Conservation (phyloP, 2,329 filamentous ascomycete genomes). For the Penicillium sp. region DNA sequence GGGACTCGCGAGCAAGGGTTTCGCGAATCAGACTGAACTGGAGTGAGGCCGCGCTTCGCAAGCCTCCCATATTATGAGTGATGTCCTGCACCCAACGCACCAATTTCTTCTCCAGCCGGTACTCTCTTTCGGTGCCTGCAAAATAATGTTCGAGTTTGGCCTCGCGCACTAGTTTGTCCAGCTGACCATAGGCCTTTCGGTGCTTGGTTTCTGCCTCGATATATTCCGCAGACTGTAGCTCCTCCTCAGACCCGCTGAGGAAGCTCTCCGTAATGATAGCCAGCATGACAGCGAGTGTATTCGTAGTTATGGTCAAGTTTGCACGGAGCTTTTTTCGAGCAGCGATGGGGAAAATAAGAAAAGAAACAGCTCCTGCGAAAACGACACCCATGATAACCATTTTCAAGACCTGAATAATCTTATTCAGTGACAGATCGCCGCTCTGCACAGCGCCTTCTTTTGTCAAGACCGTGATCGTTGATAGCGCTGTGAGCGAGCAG, state of each 20-base stretch:
- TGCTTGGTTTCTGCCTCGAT: constrained; percentile 63
- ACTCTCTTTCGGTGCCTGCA: constrained; percentile 75
- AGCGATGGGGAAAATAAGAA: constrained; percentile 76
- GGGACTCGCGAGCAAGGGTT: constrained; percentile 32
- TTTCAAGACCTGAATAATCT: constrained; percentile 79
- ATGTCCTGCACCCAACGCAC: constrained; percentile 83
- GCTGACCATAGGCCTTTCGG: constrained; percentile 65
- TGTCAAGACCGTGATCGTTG: constrained; percentile 85
- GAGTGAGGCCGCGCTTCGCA: constrained; percentile 84
- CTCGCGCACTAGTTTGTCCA: constrained; percentile 78
- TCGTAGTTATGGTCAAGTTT: constrained; percentile 72
- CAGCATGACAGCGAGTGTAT: constrained; percentile 77
- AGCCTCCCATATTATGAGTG: constrained; percentile 83
- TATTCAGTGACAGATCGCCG: constrained; percentile 77
- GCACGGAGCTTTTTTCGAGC: constrained; percentile 72
- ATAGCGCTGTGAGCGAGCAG: constrained; percentile 81
- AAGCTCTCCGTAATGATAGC: constrained; percentile 81
- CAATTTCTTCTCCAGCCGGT: constrained; percentile 74
- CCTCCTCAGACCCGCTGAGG: constrained; percentile 76
- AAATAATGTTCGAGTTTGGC: constrained; percentile 88
- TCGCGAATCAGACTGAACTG: constrained; percentile 84
- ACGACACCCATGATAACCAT: constrained; percentile 79
- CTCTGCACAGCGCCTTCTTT: constrained; percentile 87
- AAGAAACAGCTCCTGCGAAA: constrained; percentile 71
- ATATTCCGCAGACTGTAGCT: constrained; percentile 69